Base-by-base conservation (phyloP, 768 basidiomycete species). In the Agaricus sinodeliciosus region DNA sequence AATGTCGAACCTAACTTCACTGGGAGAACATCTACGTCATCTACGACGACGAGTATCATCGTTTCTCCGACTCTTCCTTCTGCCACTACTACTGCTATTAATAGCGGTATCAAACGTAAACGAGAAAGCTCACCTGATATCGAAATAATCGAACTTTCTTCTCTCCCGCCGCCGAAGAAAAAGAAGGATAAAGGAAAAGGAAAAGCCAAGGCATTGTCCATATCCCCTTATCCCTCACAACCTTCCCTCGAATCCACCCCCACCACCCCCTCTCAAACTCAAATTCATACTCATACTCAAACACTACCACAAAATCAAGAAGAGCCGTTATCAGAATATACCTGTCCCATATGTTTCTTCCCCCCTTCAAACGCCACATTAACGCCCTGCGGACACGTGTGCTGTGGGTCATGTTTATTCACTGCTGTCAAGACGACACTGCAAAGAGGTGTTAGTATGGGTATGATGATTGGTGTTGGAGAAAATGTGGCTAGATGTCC, bases 331-430 rank as follows among this genome's bases (percentile, higher is more conserved):
- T 75, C 83, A 0, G 67, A 74, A n/a, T 90, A 88, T 63, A 79
- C 77, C 0, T 90, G 89, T 61, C 89, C 89, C 9, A 85, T 90
- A 55, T 90, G 89, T 62, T 88, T 89, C 72, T 82, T 73, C 37
- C 77, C 85, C 0, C 87, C 87, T 0, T 80, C 80, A 0, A 82
- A 87, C 55, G 85, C 89, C 4, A 85, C 87, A 1, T 63, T 91
- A 43, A 90, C 87, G 0, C 86, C 85, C 0, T 91, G 89, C 58
- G 89, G 89, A 0, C 89, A 91, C 58, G 74, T 91, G 36, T 81
- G 83, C 56, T 90, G 89, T 58, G 88, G 87, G 1, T 69, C 76
- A 4, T 91, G 89, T 65, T 75, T 90, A 4, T 90, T 88, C 56
- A 80, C 78, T 2, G 83, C 87, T 0, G 77, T 90, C 39, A 82